phyloP scores from a whole-genome alignment of 805 yeast genomes.

The Candida krabiensis region DNA sequence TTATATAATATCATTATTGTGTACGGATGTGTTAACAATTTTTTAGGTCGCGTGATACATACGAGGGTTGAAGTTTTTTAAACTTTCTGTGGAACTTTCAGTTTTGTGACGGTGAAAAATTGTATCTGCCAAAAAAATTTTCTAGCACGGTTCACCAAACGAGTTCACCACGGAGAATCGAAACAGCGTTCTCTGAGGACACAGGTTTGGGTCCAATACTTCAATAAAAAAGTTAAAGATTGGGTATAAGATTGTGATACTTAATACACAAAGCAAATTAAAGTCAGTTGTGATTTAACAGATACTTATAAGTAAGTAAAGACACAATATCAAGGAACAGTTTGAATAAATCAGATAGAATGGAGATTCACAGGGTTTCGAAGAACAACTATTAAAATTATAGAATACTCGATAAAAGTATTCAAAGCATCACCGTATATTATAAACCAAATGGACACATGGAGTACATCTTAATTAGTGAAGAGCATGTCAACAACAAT shows the following conservation, averaged over 20 bases:
- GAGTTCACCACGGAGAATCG: too few relatives aligned
- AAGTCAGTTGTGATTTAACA: slow-evolving; percentile 5
- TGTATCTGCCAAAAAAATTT: neutral
- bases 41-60: neutral
- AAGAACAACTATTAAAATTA: too few relatives aligned
- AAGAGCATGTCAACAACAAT: too few relatives aligned
- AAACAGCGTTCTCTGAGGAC: too few relatives aligned
- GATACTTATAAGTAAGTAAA: slow-evolving; percentile 14
- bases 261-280: slow-evolving; percentile 1
- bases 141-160: neutral
- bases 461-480: too few relatives aligned
- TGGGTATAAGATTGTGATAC: slow-evolving; percentile 1
- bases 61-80: neutral
- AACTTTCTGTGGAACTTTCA: neutral
- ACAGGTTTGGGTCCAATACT: too few relatives aligned
- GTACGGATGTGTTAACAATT: neutral
- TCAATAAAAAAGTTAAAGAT: too few relatives aligned
- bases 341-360: neutral
- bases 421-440: too few relatives aligned
- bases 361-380: too few relatives aligned
- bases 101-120: neutral
- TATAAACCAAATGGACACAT: too few relatives aligned
- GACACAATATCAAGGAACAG: too few relatives aligned
- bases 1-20: neutral
- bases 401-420: too few relatives aligned